phyloP scores from a whole-genome alignment of 176 grass and related monocot species.

The Aegilops sharonensis region DNA sequence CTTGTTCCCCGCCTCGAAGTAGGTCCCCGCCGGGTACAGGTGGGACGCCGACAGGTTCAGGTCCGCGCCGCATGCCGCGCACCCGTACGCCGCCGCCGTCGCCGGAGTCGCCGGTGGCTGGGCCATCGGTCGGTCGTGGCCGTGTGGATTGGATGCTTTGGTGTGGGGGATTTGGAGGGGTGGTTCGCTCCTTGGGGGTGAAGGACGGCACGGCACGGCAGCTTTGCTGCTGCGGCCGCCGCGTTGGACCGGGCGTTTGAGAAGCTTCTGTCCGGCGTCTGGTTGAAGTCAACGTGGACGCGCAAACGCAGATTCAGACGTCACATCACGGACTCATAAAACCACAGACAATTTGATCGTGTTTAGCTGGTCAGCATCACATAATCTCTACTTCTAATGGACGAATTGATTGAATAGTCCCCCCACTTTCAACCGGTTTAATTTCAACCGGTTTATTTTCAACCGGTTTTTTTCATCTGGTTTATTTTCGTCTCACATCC shows the following conservation, averaged over 20 bases:
- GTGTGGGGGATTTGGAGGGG: not conserved
- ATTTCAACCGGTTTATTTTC: no score
- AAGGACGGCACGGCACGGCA: not conserved
- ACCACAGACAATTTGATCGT: no score
- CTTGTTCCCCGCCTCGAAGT: slow-evolving; percentile 93
- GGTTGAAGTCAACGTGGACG: no score
- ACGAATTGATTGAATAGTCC: no score
- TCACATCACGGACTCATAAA: no score
- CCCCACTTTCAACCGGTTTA: no score
- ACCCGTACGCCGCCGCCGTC: slow-evolving; percentile 32
- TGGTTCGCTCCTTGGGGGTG: no score
- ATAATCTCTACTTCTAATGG: no score
- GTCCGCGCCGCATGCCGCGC: slow-evolving; percentile 59
- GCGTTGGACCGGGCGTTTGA: not conserved
- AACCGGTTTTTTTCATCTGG: no score
- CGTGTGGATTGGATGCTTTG: not conserved
- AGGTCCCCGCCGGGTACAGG: slow-evolving; percentile 57
- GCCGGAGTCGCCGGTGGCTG: not conserved
- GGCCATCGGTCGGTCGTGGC: not conserved
- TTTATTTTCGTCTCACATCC: no score
- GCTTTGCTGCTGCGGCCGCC: not conserved
- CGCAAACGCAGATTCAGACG: not conserved
- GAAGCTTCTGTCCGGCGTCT: no score
- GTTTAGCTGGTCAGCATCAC: no score
- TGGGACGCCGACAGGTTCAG: slow-evolving; percentile 75